These are phyloP conservation scores for Suillus lakei DNA, from an alignment of 768 basidiomycete genomes.

Conservation along the genomic window DNA sequence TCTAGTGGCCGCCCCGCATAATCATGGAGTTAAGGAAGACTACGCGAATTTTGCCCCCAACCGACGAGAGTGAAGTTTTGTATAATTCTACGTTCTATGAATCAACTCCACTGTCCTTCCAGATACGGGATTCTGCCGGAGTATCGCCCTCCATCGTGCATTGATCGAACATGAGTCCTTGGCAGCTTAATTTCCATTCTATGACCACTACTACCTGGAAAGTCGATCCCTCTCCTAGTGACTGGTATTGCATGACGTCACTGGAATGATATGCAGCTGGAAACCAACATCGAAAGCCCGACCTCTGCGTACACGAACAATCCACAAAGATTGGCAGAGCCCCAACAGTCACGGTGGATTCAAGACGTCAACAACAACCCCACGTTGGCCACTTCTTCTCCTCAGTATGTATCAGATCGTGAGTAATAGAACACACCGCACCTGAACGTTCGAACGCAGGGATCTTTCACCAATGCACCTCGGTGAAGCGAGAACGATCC, in stretches of 20 bases:
- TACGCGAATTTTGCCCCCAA: not conserved
- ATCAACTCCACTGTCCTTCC: not conserved
- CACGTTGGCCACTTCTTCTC: not conserved
- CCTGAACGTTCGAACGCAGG: not conserved
- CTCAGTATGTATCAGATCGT: not conserved
- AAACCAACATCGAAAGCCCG: not conserved
- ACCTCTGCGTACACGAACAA: not conserved
- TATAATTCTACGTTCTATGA: not conserved
- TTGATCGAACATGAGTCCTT: not conserved
- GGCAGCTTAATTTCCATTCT: not conserved
- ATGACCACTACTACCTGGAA: not conserved
- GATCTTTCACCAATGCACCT: not conserved
- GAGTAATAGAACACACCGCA: not conserved
- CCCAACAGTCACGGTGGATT: not conserved
- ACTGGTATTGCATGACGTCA: not conserved
- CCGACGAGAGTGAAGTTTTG: not conserved
- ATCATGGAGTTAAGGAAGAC: not conserved
- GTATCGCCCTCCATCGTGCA: not conserved
- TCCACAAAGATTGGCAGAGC: not conserved
- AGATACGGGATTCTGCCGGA: not conserved
- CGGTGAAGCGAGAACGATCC: not conserved
- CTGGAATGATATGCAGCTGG: not conserved
- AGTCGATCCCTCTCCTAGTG: not conserved
- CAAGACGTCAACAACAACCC: not conserved
- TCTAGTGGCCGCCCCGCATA: not conserved